Conservation (phyloP, 257 asterid species). For the Lycium ferocissimum region DNA sequence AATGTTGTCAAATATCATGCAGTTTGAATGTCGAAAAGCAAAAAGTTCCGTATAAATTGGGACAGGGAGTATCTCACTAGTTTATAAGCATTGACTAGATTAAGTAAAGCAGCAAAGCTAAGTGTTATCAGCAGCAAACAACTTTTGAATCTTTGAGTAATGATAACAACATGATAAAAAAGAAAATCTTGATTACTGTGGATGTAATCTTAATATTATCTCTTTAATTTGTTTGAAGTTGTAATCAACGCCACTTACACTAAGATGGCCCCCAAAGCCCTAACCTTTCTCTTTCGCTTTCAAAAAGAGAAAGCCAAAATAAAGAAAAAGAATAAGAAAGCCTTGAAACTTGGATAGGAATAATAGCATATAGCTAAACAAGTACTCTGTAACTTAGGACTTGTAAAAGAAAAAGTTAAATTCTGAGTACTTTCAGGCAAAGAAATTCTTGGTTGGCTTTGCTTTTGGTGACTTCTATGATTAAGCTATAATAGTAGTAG, state of each 20-base stretch:
- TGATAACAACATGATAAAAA: slow-evolving; percentile 39
- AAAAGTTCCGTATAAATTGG: no score
- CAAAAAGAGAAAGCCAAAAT: not conserved
- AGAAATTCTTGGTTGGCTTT: slow-evolving; percentile 21
- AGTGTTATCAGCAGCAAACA: slow-evolving; percentile 21
- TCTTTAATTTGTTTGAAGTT: slow-evolving; percentile 24
- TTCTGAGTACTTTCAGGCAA: not conserved
- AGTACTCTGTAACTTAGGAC: not conserved
- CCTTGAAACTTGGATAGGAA: slow-evolving; percentile 39
- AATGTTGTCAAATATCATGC: no score
- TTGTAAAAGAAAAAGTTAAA: not conserved
- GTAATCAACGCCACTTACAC: slow-evolving; percentile 41
- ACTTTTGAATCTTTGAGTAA: slow-evolving; percentile 43
- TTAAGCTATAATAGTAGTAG: slow-evolving; percentile 31
- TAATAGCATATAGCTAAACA: slow-evolving; percentile 34
- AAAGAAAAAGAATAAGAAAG: slow-evolving; percentile 34
- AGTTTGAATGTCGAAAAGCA: no score
- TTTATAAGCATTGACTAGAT: no score
- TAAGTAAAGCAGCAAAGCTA: not conserved
- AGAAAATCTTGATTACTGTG: slow-evolving; percentile 34
- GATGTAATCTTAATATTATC: slow-evolving; percentile 33
- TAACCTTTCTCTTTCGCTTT: slow-evolving; percentile 33
- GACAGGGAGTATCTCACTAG: no score
- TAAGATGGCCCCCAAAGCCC: slow-evolving; percentile 33
- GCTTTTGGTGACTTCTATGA: slow-evolving; percentile 45